Conservation (phyloP, 2,329 filamentous ascomycete genomes). For the Cucurbitaria berberidis region DNA sequence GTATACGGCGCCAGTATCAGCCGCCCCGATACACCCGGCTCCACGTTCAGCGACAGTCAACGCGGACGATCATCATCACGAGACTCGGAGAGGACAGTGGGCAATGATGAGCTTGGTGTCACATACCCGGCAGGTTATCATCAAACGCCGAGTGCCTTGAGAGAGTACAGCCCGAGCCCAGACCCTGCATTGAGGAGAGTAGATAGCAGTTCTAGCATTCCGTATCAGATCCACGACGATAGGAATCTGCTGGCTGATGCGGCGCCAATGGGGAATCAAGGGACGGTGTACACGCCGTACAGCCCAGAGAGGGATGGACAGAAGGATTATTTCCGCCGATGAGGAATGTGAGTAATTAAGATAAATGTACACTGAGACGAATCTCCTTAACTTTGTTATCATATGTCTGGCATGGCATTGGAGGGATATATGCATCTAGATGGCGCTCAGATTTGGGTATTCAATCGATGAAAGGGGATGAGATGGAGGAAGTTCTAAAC, state of each 20-base stretch:
- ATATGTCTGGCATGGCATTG: neutral
- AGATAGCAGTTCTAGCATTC: constrained; percentile 29
- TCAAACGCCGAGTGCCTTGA: constrained; percentile 50
- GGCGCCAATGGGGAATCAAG: constrained; percentile 42
- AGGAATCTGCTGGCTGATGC: constrained; percentile 34
- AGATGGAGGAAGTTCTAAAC: neutral
- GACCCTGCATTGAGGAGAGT: constrained; percentile 25
- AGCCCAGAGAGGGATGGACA: constrained; percentile 28
- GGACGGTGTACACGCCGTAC: constrained; percentile 36
- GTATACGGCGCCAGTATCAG: constrained; percentile 64
- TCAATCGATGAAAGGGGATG: neutral
- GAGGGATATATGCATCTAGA: neutral
- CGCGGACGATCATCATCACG: constrained; percentile 31
- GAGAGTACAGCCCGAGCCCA: constrained; percentile 52
- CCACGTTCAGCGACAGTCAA: constrained; percentile 30
- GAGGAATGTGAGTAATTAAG: neutral
- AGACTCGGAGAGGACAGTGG: constrained; percentile 37
- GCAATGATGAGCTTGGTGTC: constrained; percentile 43
- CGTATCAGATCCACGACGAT: constrained; percentile 34
- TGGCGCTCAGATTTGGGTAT: neutral
- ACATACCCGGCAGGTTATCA: constrained; percentile 58
- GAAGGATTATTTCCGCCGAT: constrained; percentile 31
- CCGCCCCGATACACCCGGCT: constrained; percentile 66
- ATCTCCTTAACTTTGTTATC: constrained; percentile 6
- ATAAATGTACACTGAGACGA: constrained; percentile 7